Evolutionary conservation across 2,329 filamentous ascomycete genomes (phyloP).

Genomic region (Tothia fuscella): DNA sequence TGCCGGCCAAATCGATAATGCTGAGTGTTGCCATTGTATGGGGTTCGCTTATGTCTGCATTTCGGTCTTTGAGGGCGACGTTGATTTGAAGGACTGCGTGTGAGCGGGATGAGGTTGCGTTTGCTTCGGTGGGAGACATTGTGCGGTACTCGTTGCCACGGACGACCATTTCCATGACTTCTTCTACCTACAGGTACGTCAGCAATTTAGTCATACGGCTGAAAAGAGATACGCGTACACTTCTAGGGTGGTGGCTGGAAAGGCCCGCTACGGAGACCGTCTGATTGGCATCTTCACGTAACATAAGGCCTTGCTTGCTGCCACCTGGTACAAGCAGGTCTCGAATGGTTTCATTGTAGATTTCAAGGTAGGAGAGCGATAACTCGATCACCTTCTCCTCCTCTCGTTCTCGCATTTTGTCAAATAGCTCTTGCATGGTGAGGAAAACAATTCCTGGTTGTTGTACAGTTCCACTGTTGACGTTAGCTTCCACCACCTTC

Average conservation of each 20-base stretch:
- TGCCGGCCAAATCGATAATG: slow-evolving; percentile 94
- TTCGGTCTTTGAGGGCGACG: slow-evolving; percentile 83
- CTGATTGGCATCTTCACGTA: slow-evolving; percentile 89
- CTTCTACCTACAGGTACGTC: slow-evolving; percentile 39
- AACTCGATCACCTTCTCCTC: slow-evolving; percentile 83
- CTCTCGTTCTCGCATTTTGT: slow-evolving; percentile 78
- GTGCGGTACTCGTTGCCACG: slow-evolving; percentile 88
- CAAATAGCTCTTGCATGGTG: slow-evolving; percentile 97
- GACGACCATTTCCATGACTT: slow-evolving; percentile 99
- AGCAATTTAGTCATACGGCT: slow-evolving; percentile 12
- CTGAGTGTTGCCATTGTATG: slow-evolving; percentile 97
- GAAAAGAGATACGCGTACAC: slow-evolving; percentile 41
- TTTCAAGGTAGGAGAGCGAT: slow-evolving; percentile 89
- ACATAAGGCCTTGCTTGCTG: slow-evolving; percentile 73
- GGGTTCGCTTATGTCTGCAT: slow-evolving; percentile 82
- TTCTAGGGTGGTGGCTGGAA: slow-evolving; percentile 79
- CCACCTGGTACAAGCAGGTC: slow-evolving; percentile 81
- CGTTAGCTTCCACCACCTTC: neutral
- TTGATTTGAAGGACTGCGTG: slow-evolving; percentile 98
- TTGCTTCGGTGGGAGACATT: slow-evolving; percentile 92
- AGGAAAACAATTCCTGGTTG: slow-evolving; percentile 96
- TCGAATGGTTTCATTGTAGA: slow-evolving; percentile 98
- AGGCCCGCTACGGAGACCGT: slow-evolving; percentile 83
- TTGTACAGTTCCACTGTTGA: slow-evolving; percentile 58
- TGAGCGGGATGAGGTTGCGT: slow-evolving; percentile 92